Conservation (phyloP, 1,284 basidiomycete genomes). For the Ustilago cynodontis region DNA sequence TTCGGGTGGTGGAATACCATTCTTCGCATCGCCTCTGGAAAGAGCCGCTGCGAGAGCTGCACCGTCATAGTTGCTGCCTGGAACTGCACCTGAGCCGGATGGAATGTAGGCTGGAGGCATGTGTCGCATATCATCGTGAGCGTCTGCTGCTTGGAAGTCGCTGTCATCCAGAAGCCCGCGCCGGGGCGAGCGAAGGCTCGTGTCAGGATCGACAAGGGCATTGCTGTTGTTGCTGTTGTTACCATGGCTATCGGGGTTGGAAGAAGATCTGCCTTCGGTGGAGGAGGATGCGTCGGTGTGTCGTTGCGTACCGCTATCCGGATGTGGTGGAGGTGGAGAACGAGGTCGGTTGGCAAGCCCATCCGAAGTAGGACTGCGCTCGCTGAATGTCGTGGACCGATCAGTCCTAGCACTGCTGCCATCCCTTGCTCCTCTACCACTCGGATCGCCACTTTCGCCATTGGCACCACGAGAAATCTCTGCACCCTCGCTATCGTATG, state of each 20-base stretch:
- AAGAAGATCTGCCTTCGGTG: constrained; percentile 13
- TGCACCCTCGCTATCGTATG: constrained; percentile 26
- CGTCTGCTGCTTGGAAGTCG: constrained; percentile 56
- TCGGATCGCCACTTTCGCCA: constrained; percentile 1
- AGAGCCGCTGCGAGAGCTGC: constrained; percentile 30
- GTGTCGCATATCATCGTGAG: constrained; percentile 35
- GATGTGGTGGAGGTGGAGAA: constrained; percentile 50
- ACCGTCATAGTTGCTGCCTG: constrained; percentile 6
- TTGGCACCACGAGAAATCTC: not conserved
- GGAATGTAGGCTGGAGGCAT: constrained; percentile 62
- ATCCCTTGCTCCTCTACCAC: not conserved
- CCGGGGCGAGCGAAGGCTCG: constrained; percentile 14
- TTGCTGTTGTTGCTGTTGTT: not conserved
- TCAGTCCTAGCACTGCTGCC: constrained; percentile 2
- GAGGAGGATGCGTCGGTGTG: not conserved
- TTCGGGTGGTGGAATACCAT: constrained; percentile 38
- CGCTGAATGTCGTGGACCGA: constrained; percentile 1
- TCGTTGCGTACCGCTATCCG: constrained; percentile 13
- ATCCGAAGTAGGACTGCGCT: not conserved
- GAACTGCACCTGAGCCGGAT: constrained; percentile 23
- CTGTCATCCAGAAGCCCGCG: constrained; percentile 37
- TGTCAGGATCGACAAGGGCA: constrained; percentile 3
- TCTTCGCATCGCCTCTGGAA: constrained; percentile 44
- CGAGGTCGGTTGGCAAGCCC: constrained; percentile 12
- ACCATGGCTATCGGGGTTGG: constrained; percentile 5